Evolutionary conservation across 805 yeast genomes (phyloP).

Genomic region (Lachancea nothofagi): DNA sequence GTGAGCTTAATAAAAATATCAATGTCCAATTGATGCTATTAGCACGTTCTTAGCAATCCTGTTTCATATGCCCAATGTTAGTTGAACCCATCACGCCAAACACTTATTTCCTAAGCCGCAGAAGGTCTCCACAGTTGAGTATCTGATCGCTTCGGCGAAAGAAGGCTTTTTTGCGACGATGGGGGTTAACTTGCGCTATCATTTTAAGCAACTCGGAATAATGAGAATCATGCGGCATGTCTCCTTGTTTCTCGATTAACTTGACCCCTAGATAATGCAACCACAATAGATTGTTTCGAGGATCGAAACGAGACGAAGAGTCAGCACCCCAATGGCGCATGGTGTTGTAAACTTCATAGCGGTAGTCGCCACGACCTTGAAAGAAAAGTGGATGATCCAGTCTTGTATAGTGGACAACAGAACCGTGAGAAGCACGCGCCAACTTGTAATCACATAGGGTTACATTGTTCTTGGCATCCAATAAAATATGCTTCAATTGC

Average conservation of each 20-base stretch:
- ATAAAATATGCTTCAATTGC: slow-evolving; percentile 58
- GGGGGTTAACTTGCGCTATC: slow-evolving; percentile 5
- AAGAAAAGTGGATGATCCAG: slow-evolving; percentile 61
- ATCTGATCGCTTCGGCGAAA: slow-evolving; percentile 10
- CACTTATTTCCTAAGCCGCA: slow-evolving; percentile 4
- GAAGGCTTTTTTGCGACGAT: slow-evolving; percentile 6
- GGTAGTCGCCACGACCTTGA: slow-evolving; percentile 54
- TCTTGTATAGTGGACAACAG: slow-evolving; percentile 41
- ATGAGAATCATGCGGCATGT: slow-evolving; percentile 4
- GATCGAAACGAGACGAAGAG: slow-evolving; percentile 27
- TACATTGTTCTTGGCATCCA: slow-evolving; percentile 38
- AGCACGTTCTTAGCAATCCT: too few species aligned
- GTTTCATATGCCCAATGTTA: not conserved
- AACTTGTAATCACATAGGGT: slow-evolving; percentile 55
- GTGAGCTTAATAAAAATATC: too few species aligned
- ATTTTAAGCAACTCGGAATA: slow-evolving; percentile 6
- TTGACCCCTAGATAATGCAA: slow-evolving; percentile 53
- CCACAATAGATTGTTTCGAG: slow-evolving; percentile 57
- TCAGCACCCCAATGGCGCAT: slow-evolving; percentile 39
- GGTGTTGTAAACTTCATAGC: slow-evolving; percentile 52
- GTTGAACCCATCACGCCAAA: not conserved
- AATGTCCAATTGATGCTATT: too few species aligned
- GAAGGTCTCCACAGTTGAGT: slow-evolving; percentile 5
- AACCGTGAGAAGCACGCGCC: slow-evolving; percentile 40
- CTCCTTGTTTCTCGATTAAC: slow-evolving; percentile 3